These are phyloP conservation scores for Floccularia luteovirens DNA, from an alignment of 768 basidiomycete species.

Conservation along the genomic window DNA sequence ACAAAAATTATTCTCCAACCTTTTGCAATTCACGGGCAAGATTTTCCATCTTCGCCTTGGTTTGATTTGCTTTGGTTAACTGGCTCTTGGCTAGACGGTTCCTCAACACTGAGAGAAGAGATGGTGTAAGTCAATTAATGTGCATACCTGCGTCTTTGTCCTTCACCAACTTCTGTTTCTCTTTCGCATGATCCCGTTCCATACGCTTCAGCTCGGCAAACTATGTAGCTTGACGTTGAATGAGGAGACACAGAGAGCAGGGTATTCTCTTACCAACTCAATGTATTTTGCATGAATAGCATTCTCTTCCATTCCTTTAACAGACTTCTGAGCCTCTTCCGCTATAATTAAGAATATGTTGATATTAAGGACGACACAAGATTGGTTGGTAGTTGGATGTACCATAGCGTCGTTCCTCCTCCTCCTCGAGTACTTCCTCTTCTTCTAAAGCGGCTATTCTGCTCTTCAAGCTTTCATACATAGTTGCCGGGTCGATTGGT, in stretches of 20 bases:
- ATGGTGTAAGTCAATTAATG: slow-evolving; percentile 1
- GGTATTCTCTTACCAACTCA: slow-evolving; percentile 56
- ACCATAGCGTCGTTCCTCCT: slow-evolving; percentile 79
- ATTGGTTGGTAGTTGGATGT: slow-evolving; percentile 17
- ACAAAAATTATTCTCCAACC: slow-evolving; percentile 35
- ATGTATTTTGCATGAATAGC: slow-evolving; percentile 83
- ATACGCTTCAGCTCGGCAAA: slow-evolving; percentile 84
- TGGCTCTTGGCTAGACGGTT: slow-evolving; percentile 63
- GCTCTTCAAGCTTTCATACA: slow-evolving; percentile 86
- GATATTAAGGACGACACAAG: slow-evolving; percentile 12
- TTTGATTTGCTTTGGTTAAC: slow-evolving; percentile 81
- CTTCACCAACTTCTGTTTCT: slow-evolving; percentile 85
- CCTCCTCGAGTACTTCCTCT: slow-evolving; percentile 80
- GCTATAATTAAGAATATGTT: slow-evolving; percentile 42
- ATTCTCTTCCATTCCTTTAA: slow-evolving; percentile 77
- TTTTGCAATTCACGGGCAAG: slow-evolving; percentile 86
- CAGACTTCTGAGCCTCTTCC: slow-evolving; percentile 82
- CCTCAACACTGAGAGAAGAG: slow-evolving; percentile 6
- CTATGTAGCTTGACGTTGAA: slow-evolving; percentile 39
- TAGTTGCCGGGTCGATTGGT: slow-evolving; percentile 73
- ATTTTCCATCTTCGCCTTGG: slow-evolving; percentile 86
- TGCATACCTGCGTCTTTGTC: slow-evolving; percentile 81
- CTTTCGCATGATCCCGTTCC: slow-evolving; percentile 86
- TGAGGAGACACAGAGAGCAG: slow-evolving; percentile 10
- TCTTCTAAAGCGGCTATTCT: slow-evolving; percentile 87